Base-by-base conservation (phyloP, 2,329 filamentous ascomycete genomes). In the Xylariaceae sp. region DNA sequence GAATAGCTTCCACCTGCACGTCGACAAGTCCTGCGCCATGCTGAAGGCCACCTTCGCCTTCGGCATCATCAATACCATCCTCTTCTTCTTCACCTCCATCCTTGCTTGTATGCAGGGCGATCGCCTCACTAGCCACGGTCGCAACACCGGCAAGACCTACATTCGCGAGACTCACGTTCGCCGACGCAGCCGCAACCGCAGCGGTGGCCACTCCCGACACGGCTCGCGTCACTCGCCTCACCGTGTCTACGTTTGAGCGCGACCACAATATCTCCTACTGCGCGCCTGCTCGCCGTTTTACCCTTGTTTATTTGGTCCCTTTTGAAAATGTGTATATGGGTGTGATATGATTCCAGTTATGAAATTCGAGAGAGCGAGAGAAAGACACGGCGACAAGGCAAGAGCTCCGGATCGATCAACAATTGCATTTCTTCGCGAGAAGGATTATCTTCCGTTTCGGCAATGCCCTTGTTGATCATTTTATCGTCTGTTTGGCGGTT, bases 11-110 rank as follows among this genome's bases (percentile, higher is more conserved):
- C 73, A 80, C 48, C 70, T 86, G 47, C 74, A 81, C 56, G 74
- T 86, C 44, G 81, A 90, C 74, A 93, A 93, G 80, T 84, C 85
- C 4, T 97, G 93, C 76, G 84, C 88, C 53, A 94, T 97, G 90
- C 84, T 96, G 70, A 97, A 97, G 82, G 88, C 92, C 0, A 82
- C 80, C 66, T 97, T 91, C 76, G 93, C 91, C 2, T 87, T 97
- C 66, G 91, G 84, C 53, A 97, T 97, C 73, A 95, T 97, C 82
- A 90, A 94, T 73, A 78, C 80, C 65, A 77, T 94, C 64, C 87
- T 92, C 72, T 96, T 96, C 76, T 87, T 88, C 73, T 78, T 88
- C 70, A 94, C 90, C 2, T 82, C 85, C 55, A 75, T 93, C 34
- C 78, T 94, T 49, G 90, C 92, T 30, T 82, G 78, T 65, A 72